Base-by-base conservation (phyloP, 371 early-diverging fungal genomes). In the Syncephalastrum sp. region DNA sequence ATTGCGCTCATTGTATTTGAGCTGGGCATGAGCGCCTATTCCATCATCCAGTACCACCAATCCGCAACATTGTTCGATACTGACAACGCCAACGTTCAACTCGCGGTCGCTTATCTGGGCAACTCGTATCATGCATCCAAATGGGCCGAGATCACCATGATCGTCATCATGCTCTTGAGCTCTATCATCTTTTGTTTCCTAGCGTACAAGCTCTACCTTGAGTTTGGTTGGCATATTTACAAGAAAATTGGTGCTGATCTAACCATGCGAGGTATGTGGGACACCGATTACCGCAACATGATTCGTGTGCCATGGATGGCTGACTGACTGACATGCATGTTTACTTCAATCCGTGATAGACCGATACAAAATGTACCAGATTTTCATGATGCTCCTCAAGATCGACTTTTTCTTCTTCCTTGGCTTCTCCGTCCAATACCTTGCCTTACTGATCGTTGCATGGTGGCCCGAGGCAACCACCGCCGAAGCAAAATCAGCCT, bases 221-320 rank as follows among this genome's bases (percentile, higher is more conserved):
- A 77, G 49, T 77, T 77, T 59, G 78, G 78, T 57, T 96, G 95
- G 95, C 89, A 87, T 67, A 91, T 96, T 27, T 96, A 93, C 77
- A 94, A 94, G 70, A 86, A 90, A 68, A 92, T 96, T 66, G 97
- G 97, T 4, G 94, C 97, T 3, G 94, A 95, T 69, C 79, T 93
- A 47, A 72, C 80, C 44, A 93, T 93, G 83, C 77, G 91, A 72
- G 81, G 92, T 92, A 83, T 63, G 42, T 27, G 42, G n/a, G 49
- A 3, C 19, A 51, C 10, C 59, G 12, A 7, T n/a, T 12, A 1
- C 12, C 14, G 13, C 47, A 42, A 29, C n/a, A 43, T 52, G 17
- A 16, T 53, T 19, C 14, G 21, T 21, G 21, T 21, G 21, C 21
- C 21, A 21, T 21, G 21, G 21, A 21, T 21, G 21, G 21, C 21